These are phyloP conservation scores for Phialocephala subalpina DNA, from an alignment of 2,329 filamentous ascomycete genomes.

Conservation along the genomic window DNA sequence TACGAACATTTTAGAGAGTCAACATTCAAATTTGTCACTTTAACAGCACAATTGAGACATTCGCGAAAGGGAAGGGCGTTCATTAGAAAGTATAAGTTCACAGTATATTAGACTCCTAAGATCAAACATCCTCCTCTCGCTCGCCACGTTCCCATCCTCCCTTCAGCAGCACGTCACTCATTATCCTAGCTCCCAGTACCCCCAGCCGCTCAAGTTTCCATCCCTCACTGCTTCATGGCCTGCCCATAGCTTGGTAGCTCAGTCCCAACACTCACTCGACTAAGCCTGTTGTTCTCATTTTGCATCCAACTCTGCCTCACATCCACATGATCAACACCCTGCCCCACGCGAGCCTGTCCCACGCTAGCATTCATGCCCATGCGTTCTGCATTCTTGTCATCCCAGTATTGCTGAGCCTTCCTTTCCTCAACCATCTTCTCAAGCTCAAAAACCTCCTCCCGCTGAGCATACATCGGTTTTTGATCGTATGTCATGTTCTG, in stretches of 20 bases:
- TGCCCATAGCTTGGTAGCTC: constrained; percentile 20
- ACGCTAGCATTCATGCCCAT: not conserved
- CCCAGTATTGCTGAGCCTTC: not conserved
- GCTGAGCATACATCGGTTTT: not conserved
- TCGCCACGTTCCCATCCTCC: too few species aligned
- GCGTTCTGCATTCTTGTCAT: not conserved
- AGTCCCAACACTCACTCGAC: not conserved
- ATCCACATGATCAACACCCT: not conserved
- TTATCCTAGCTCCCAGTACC: not conserved
- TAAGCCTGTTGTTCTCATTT: not conserved
- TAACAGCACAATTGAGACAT: too few species aligned
- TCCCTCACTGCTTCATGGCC: constrained; percentile 13
- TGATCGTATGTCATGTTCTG: not conserved
- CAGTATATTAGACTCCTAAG: too few species aligned
- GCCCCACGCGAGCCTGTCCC: not conserved
- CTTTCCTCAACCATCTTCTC: constrained; percentile 10
- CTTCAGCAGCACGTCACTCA: not conserved
- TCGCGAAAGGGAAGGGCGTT: too few species aligned
- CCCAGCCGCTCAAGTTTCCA: not conserved
- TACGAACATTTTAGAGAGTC: too few species aligned
- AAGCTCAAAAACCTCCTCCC: not conserved
- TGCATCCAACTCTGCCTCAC: not conserved
- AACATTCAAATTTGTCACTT: too few species aligned
- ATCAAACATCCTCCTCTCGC: too few species aligned
- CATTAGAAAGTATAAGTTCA: too few species aligned